Evolutionary conservation across 768 basidiomycete species (phyloP), one percentile per base, ranked within the genome.

Genomic region (Cyclocybe aegerita): DNA sequence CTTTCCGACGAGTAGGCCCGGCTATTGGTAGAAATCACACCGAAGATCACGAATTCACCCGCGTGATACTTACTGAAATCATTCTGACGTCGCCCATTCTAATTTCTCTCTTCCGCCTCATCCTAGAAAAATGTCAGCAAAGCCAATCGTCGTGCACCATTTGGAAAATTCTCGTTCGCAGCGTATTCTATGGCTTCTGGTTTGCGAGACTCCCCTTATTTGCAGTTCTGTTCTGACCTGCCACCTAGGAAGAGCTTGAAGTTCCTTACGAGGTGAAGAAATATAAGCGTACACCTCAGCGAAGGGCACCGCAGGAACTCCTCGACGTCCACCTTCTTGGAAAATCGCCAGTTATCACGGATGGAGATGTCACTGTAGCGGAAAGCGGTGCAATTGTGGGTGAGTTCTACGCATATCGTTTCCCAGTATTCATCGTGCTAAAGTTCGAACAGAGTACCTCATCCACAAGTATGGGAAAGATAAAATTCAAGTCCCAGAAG

Each of bases 241-340:
- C n/a, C 37, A 34, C n/a, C 15, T 47, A 81, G 79, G 80, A 83
- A 62, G 81, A 83, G 54, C 69, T 83, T 6, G 62, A 65, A 14
- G 59, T 76, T 1, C 65, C 70, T 2, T 80, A 79, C 49, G 62
- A 69, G 39, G 62, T 79, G 56, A 76, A 74, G 56, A 62, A 60
- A 41, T 77, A 77, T 52, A 55, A 70, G 49, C 65, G 73, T n/a
- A 55, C 62, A 7, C 56, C 65, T n/a, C 44, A 59, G 38, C 41
- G 54, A 14, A 55, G 52, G 12, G 76, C 75, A 2, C 74, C 75
- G 1, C 54, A 62, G 23, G 73, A 75, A 45, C 58, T 76, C 10
- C 55, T 60, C 14, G 50, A 68, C 1, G 50, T 77, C n/a, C 65
- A 73, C 39, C 74, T 77, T 7, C 58, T 78, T 6, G 77, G 79